Evolutionary conservation across 176 grass and related monocot genomes (phyloP), one percentile per base, ranked within the genome.

Genomic region (Lolium perenne): DNA sequence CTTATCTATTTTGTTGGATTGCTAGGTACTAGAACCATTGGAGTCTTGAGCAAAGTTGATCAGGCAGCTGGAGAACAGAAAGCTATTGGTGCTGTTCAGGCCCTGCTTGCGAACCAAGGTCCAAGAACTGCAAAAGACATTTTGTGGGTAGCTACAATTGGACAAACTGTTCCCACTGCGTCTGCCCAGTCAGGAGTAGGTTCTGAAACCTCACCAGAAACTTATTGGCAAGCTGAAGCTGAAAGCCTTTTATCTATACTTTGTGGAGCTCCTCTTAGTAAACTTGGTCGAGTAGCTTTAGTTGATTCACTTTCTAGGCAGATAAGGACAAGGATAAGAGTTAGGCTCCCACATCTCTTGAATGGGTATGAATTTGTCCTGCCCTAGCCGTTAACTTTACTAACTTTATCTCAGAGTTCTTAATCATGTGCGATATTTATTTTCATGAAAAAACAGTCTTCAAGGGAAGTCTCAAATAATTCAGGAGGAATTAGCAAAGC

Each of bases 41-140:
- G 94, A 65, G 81, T 97, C 74, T 85, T 97, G 64, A 94, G 94
- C 80, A 97, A 97, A 91, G 79, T 91, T 63, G 94, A 97, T 89
- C 94, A 94, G 73, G 88, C 90, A 81, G 81, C 92, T 71, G 90
- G 77, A 74, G 94, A 97, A 35, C 92, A 90, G 80, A 97, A 91
- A 92, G 85, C 79, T 80, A 83, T 97, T 53, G 83, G 83, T 46
- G 94, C 94, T 79, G 94, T 97, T 63, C 92, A 89, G 81, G 90
- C 92, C 38, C 82, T 97, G 32, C 90, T 97, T 75, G 71, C 77
- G 46, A 84, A 86, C 59, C 88, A 94, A 91, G 92, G 94, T 13
- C 94, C 94, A 80, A 89, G 88, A 71, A 94, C 82, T 82, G 73
- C 90, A 54, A 83, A 86, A 26, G 92, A 94, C 63, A 94, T 97